phyloP scores from a whole-genome alignment of 2,329 filamentous ascomycete species.

The Metarhizium album region DNA sequence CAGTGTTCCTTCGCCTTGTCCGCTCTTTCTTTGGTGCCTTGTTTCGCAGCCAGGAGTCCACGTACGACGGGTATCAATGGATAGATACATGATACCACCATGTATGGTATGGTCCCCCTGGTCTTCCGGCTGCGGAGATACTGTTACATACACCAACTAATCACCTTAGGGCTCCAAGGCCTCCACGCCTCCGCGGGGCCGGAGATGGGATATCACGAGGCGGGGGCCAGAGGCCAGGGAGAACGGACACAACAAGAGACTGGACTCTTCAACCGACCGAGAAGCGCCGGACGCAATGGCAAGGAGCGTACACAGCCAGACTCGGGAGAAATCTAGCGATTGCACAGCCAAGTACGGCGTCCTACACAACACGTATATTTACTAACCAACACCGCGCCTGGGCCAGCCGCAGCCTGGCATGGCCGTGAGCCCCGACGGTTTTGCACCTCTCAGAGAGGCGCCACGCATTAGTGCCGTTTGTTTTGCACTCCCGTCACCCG shows the following conservation, averaged over 20 bases:
- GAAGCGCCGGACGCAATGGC: neutral
- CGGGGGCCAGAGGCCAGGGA: too few relatives aligned
- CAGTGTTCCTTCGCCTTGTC: too few relatives aligned
- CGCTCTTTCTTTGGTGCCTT: neutral
- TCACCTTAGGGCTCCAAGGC: neutral
- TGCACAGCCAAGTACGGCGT: too few relatives aligned
- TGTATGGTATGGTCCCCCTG: neutral
- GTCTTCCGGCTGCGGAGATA: neutral
- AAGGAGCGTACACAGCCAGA: too few relatives aligned
- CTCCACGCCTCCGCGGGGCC: neutral
- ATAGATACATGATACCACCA: too few relatives aligned
- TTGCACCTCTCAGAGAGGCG: neutral
- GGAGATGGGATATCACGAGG: neutral
- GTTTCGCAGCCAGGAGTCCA: neutral
- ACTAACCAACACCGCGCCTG: neutral
- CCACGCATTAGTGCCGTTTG: neutral
- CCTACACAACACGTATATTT: neutral
- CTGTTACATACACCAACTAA: neutral
- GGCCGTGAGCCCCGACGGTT: neutral
- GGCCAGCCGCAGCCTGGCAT: neutral
- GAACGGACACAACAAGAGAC: neutral
- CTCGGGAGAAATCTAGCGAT: too few relatives aligned
- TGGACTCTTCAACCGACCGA: neutral
- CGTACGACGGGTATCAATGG: too few relatives aligned
- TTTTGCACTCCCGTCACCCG: too few relatives aligned